Evolutionary conservation across 495 filamentous ascomycete genomes (phyloP).

Genomic region (Staphylotrichum longicolle): DNA sequence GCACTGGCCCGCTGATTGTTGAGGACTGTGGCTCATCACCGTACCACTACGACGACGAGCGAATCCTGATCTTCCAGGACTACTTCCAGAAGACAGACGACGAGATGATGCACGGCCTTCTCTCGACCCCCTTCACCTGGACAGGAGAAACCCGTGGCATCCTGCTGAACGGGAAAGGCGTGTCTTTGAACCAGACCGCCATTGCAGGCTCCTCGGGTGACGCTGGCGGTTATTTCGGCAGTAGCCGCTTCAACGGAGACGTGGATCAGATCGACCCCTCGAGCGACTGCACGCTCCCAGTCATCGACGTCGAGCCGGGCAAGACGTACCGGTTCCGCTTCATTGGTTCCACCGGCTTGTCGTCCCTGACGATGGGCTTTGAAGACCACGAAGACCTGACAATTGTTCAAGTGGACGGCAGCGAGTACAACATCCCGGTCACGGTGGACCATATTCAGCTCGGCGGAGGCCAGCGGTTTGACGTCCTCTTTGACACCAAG

Average conservation of each 20-base stretch:
- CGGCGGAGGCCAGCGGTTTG: slow-evolving; percentile 55
- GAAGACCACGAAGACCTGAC: slow-evolving; percentile 50
- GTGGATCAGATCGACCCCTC: neutral
- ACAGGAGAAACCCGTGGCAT: slow-evolving; percentile 50
- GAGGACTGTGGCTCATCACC: slow-evolving; percentile 45
- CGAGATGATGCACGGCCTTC: slow-evolving; percentile 43
- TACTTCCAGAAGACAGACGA: slow-evolving; percentile 48
- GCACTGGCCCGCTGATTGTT: slow-evolving; percentile 55
- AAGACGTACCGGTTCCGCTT: slow-evolving; percentile 59
- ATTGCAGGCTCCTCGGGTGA: slow-evolving; percentile 29
- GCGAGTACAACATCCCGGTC: slow-evolving; percentile 52
- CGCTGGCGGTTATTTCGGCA: slow-evolving; percentile 29
- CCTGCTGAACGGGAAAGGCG: slow-evolving; percentile 50
- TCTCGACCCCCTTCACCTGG: slow-evolving; percentile 40
- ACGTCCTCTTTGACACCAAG: slow-evolving; percentile 50
- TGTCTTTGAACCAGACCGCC: slow-evolving; percentile 30
- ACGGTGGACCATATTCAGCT: slow-evolving; percentile 52
- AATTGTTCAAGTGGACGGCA: slow-evolving; percentile 57
- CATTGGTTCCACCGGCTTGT: slow-evolving; percentile 54
- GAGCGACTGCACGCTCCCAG: slow-evolving; percentile 43
- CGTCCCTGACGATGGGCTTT: slow-evolving; percentile 49
- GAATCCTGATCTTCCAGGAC: slow-evolving; percentile 53
- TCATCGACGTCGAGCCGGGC: slow-evolving; percentile 54
- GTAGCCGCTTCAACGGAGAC: slow-evolving; percentile 13
- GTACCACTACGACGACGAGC: slow-evolving; percentile 56